Base-by-base conservation (phyloP, 495 filamentous ascomycete genomes). In the Penicillium robsamsonii region DNA sequence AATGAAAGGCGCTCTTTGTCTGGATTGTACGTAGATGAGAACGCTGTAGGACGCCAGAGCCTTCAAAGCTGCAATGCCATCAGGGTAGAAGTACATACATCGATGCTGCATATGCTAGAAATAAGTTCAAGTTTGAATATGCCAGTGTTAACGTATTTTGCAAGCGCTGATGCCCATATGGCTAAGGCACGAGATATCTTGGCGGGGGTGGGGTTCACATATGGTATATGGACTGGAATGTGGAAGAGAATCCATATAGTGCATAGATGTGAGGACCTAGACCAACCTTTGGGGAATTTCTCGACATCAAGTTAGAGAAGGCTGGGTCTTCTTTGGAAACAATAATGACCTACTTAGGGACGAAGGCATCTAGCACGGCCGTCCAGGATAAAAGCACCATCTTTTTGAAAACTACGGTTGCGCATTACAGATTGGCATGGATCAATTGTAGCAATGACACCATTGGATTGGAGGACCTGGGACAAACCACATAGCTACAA, bases 401-500 rank as follows among this genome's bases (percentile, higher is more conserved):
- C 29, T 18, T 20, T 46, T 18, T n/a, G 15, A 29, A 10, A 46
- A 29, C 29, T 47, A 47, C 29, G 9, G 31, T 31, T 11, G n/a
- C n/a, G 10, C 27, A 4, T 31, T 17, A 17, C 10, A 5, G 17
- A 22, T 37, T 12, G 17, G 5, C 38, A 22, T 42, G 24, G 8
- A 29, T 13, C 22, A 17, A 31, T 9, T 11, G 33, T 29, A 25
- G 13, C 13, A 15, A 42, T 17, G 30, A 42, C n/a, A 43, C 15
- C 17, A 20, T 30, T 9, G 5, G 6, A 17, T 30, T 31, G n/a
- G 8, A 37, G 13, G 37, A 40, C 30, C 12, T 41, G 50, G 18
- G 24, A 25, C 25, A 43, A 25, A 52, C 50, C 50, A 18, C n/a
- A 40, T 52, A 41, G 38, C 50, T 52, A 52, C 50, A 41, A 42